Base-by-base conservation (phyloP, 164 flowering plant genomes). In the Buxus sempervirens region DNA sequence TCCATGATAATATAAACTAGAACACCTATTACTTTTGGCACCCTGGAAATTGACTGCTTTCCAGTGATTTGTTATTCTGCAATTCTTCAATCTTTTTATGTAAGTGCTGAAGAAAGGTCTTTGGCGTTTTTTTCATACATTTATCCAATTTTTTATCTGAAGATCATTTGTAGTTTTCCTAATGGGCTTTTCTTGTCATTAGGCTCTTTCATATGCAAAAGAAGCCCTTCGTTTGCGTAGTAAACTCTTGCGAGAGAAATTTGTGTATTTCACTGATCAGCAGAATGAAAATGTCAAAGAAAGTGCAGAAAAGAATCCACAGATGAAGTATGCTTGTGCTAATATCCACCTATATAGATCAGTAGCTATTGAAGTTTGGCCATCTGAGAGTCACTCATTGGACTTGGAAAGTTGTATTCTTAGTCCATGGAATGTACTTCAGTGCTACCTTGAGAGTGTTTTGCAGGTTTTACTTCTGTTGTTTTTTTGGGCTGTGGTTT, bases 391-490 rank as follows among this genome's bases (percentile, higher is more conserved):
- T 48, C 21, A 45, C 54, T 61, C 84, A 60, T 70, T 70, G 74
- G 79, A 82, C 58, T 32, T 77, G 59, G 85, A 83, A 67, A 57
- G 70, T 62, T 73, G 63, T 76, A 49, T 73, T 72, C 79, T 86
- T 71, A 92, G 88, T 81, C 93, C 94, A 24, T 96, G 98, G 98
- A 89, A 77, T 76, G 83, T 93, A 48, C 95, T 96, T 53, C 82
- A 82, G 24, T 82, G 89, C 76, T 96, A 89, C 70, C 90, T 93
- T 54, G 98, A 96, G 75, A 96, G 99, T 81, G 71, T 75, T 65
- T 78, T 93, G 68, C 99, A 96, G 99, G 99, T 92, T 63, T 55
- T 63, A 41, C 38, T 15, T 22, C 51, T 53, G 13, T 56, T 25
- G 28, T 12, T 13, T 24, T 32, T 65, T 64, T 45, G 8, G 14